Evolutionary conservation across 2,329 filamentous ascomycete species (phyloP).

Genomic region (Penicillium oxalicum): DNA sequence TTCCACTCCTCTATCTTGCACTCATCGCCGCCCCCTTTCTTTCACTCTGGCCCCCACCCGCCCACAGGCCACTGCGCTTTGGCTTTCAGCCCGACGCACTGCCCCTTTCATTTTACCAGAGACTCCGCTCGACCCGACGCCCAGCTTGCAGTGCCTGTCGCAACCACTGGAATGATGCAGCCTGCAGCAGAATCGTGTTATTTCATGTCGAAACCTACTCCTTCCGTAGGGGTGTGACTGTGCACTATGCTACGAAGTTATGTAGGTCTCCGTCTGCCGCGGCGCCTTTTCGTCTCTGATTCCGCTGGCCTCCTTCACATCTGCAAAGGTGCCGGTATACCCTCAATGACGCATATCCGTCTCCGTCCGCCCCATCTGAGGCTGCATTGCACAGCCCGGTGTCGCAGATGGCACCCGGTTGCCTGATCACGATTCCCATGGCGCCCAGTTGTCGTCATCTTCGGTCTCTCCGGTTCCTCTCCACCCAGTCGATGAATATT

Average conservation of each 20-base stretch:
- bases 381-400: not conserved
- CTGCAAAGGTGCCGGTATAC: not conserved
- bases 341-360: not conserved
- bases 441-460: too few species aligned
- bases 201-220: conserved; percentile 4
- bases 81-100: conserved; percentile 7
- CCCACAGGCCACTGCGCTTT: not conserved
- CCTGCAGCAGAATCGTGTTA: conserved; percentile 5
- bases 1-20: not conserved
- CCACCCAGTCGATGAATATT: not conserved
- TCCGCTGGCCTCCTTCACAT: not conserved
- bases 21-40: conserved; percentile 3
- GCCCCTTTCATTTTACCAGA: conserved; percentile 14
- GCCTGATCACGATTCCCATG: too few species aligned
- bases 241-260: conserved; percentile 7
- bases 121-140: conserved; percentile 12
- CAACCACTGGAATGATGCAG: conserved; percentile 8
- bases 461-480: too few species aligned
- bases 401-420: too few species aligned
- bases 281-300: not conserved
- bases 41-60: conserved; percentile 4
- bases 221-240: conserved; percentile 2
- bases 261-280: conserved; percentile 6
- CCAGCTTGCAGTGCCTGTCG: conserved; percentile 6
- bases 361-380: not conserved